These are phyloP conservation scores for Cercospora zeina DNA, from an alignment of 2,329 filamentous ascomycete genomes.

Conservation along the genomic window DNA sequence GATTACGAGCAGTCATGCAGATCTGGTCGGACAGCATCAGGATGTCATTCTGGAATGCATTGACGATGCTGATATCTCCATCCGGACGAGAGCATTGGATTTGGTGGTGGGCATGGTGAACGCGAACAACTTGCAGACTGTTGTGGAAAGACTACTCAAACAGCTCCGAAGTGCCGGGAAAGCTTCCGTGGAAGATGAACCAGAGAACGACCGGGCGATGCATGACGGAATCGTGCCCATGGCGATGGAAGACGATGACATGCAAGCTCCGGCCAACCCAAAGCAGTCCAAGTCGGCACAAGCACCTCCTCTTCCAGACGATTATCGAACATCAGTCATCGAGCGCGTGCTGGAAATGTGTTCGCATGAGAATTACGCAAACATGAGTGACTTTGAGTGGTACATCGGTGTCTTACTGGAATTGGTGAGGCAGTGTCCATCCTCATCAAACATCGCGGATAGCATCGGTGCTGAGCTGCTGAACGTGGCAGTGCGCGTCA, in stretches of 20 bases:
- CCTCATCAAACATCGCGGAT: slow-evolving; percentile 60
- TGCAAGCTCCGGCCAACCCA: slow-evolving; percentile 56
- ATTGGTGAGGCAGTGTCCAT: slow-evolving; percentile 68
- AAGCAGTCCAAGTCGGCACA: slow-evolving; percentile 52
- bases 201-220: slow-evolving; percentile 50
- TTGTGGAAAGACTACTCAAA: slow-evolving; percentile 82
- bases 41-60: slow-evolving; percentile 96
- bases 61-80: slow-evolving; percentile 93
- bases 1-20: slow-evolving; percentile 84
- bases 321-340: slow-evolving; percentile 83
- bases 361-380: slow-evolving; percentile 80
- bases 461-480: slow-evolving; percentile 81
- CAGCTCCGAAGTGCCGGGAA: slow-evolving; percentile 72
- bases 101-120: slow-evolving; percentile 93
- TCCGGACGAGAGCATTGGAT: slow-evolving; percentile 87
- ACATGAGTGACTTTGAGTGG: slow-evolving; percentile 92
- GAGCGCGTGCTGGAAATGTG: slow-evolving; percentile 84
- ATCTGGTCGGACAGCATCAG: slow-evolving; percentile 86
- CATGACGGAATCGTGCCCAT: slow-evolving; percentile 49
- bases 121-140: slow-evolving; percentile 75
- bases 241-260: slow-evolving; percentile 59
- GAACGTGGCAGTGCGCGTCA: slow-evolving; percentile 89
- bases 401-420: slow-evolving; percentile 89
- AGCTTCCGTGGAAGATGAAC: slow-evolving; percentile 50
- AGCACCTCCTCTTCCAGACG: slow-evolving; percentile 70